Evolutionary conservation across 768 basidiomycete genomes (phyloP).

Genomic region (Russula griseocarnosa): DNA sequence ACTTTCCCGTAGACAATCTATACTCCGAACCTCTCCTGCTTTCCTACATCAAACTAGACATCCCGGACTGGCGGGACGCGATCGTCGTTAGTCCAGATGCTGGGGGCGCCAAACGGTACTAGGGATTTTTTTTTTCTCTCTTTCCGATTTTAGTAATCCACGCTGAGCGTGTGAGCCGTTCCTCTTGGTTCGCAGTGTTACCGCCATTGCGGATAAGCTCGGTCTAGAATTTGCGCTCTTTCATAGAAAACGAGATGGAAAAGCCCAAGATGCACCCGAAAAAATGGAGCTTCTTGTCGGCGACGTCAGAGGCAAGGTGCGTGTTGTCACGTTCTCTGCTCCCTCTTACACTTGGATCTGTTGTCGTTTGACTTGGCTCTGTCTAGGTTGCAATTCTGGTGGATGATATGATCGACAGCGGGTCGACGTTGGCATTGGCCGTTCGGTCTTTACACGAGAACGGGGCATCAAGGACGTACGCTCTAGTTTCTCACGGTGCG

Average conservation of each 20-base stretch:
- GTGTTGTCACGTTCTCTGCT: conserved; percentile 7
- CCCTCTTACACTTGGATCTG: not conserved
- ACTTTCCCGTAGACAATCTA: conserved; percentile 96
- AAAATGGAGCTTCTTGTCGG: conserved; percentile 94
- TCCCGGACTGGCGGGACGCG: conserved; percentile 79
- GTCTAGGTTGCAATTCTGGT: conserved; percentile 84
- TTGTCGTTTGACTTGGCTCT: conserved; percentile 21
- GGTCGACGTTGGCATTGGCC: conserved; percentile 82
- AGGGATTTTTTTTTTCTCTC: conserved; percentile 31
- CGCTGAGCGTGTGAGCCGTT: not conserved
- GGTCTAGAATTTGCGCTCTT: conserved; percentile 94
- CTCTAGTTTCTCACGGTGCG: conserved; percentile 87
- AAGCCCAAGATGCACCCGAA: conserved; percentile 60
- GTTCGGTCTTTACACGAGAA: conserved; percentile 82
- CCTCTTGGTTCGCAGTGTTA: conserved; percentile 54
- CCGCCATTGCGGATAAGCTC: conserved; percentile 92
- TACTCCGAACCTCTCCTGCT: conserved; percentile 96
- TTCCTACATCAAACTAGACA: conserved; percentile 82
- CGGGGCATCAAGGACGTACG: conserved; percentile 83
- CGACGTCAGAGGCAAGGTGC: conserved; percentile 83
- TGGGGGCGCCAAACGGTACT: conserved; percentile 93
- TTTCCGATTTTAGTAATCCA: not conserved
- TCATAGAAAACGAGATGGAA: conserved; percentile 82
- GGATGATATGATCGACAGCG: conserved; percentile 99
- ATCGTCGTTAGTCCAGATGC: conserved; percentile 97